phyloP scores from a whole-genome alignment of 108 stramenopile species.

The Cyclotella distinguenda region DNA sequence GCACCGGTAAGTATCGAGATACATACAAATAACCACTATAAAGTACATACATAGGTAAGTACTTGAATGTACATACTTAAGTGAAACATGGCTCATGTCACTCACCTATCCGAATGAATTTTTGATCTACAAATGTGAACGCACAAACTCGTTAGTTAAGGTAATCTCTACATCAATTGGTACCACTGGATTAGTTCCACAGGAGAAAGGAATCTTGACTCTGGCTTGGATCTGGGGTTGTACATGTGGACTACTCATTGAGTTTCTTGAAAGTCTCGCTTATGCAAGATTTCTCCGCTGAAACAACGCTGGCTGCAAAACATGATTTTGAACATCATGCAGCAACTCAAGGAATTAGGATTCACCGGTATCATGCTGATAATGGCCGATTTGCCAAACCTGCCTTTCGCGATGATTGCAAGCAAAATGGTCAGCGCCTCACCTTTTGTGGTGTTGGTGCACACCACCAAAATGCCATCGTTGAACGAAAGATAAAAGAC shows the following conservation, averaged over 20 bases:
- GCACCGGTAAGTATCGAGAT: no score
- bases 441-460: conserved; percentile 26
- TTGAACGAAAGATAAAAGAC: conserved; percentile 20
- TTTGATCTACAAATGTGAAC: conserved; percentile 9
- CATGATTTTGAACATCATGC: conserved; percentile 18
- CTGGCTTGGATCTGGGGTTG: conserved; percentile 40
- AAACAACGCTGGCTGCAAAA: conserved; percentile 15
- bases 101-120: background rate
- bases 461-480: conserved; percentile 35
- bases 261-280: conserved; percentile 13
- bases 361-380: conserved; percentile 24
- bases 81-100: no score
- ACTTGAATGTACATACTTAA: no score
- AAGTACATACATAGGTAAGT: no score
- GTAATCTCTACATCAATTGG: background rate
- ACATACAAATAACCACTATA: no score
- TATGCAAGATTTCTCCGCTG: conserved; percentile 20
- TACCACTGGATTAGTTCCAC: conserved; percentile 52
- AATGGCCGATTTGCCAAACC: conserved; percentile 12
- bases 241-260: conserved; percentile 49
- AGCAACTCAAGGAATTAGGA: background rate
- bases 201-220: conserved; percentile 44
- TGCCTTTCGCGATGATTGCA: conserved; percentile 8
- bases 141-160: background rate
- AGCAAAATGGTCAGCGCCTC: background rate